Evolutionary conservation across 73 alveolate species (phyloP).

Genomic region (Loxodes magnus): DNA sequence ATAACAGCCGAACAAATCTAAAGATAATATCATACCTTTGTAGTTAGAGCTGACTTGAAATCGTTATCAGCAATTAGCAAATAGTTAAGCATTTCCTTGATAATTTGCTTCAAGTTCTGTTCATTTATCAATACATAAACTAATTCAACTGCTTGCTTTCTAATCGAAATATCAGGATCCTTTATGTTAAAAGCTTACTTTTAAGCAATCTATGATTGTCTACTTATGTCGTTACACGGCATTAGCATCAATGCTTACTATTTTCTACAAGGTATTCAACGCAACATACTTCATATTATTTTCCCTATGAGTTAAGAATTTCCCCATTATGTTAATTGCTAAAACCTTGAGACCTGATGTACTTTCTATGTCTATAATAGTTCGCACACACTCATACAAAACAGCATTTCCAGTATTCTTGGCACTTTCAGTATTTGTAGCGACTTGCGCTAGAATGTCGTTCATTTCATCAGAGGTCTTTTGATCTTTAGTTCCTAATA

Average conservation of each 20-base stretch:
- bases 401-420: conserved; percentile 79
- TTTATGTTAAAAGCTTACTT: conserved; percentile 22
- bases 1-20: conserved; percentile 77
- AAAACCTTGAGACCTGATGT: conserved; percentile 78
- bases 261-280: conserved; percentile 68
- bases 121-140: conserved; percentile 71
- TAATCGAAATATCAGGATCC: conserved; percentile 83
- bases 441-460: conserved; percentile 89
- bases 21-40: too few relatives aligned
- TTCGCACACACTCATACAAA: conserved; percentile 95
- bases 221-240: conserved; percentile 91
- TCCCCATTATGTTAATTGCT: conserved; percentile 75
- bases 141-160: conserved; percentile 89
- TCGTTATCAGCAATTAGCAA: conserved; percentile 81
- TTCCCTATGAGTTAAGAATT: conserved; percentile 76
- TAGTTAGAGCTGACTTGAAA: conserved; percentile 76
- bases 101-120: conserved; percentile 64
- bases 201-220: conserved; percentile 81
- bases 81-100: conserved; percentile 77
- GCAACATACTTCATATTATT: conserved; percentile 88
- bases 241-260: conserved; percentile 82
- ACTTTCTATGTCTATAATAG: conserved; percentile 92
- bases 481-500: conserved; percentile 11
- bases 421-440: conserved; percentile 64
- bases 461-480: conserved; percentile 95